These are phyloP conservation scores for Colletotrichum simmondsii DNA, from an alignment of 2,329 filamentous ascomycete species.

Conservation along the genomic window DNA sequence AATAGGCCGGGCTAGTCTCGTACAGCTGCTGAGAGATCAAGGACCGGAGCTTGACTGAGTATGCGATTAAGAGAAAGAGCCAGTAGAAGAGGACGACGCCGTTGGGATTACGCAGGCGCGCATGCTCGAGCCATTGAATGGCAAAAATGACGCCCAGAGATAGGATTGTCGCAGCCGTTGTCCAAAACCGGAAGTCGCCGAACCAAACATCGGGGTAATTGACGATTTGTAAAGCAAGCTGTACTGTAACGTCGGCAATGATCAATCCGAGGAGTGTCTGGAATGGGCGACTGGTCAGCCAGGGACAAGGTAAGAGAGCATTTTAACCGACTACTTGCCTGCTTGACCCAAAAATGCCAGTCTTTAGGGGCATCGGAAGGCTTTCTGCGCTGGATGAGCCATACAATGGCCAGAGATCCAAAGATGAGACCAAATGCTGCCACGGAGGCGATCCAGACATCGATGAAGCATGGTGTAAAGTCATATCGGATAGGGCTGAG, in stretches of 20 bases:
- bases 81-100: slow-evolving; percentile 93
- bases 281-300: slow-evolving; percentile 24
- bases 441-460: slow-evolving; percentile 85
- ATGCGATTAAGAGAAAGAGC: slow-evolving; percentile 84
- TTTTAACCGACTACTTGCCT: slow-evolving; percentile 66
- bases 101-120: slow-evolving; percentile 84
- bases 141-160: slow-evolving; percentile 80
- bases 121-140: slow-evolving; percentile 89
- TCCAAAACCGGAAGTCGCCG: slow-evolving; percentile 88
- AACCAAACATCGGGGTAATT: slow-evolving; percentile 77
- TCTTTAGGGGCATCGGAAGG: slow-evolving; percentile 78
- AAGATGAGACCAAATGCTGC: slow-evolving; percentile 82
- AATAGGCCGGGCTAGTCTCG: slow-evolving; percentile 75
- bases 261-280: slow-evolving; percentile 73
- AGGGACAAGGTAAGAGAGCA: not conserved
- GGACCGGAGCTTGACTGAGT: slow-evolving; percentile 86
- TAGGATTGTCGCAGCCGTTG: slow-evolving; percentile 75
- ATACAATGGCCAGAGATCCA: slow-evolving; percentile 82
- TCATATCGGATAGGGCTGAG: slow-evolving; percentile 89
- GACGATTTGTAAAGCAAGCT: slow-evolving; percentile 81
- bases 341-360: slow-evolving; percentile 92
- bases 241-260: slow-evolving; percentile 74
- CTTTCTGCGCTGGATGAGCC: slow-evolving; percentile 77
- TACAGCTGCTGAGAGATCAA: slow-evolving; percentile 83
- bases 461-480: slow-evolving; percentile 97